Percentiles rank a stretch among this genome's conserved stretches.
phyloP scores from a whole-genome alignment of 2,329 filamentous ascomycete genomes.

The Xylariales sp. region DNA sequence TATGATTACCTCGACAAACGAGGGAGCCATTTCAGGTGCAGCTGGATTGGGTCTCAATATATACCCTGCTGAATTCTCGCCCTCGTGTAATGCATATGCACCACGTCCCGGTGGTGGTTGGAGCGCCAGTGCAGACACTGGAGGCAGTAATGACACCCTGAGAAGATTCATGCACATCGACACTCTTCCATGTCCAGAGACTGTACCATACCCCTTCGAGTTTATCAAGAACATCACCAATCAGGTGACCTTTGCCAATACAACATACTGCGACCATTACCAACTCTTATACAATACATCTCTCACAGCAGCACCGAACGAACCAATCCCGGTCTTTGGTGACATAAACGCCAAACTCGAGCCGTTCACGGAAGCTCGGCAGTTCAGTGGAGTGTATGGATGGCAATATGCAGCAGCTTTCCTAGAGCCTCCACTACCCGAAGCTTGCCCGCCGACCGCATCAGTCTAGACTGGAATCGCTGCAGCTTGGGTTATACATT shows the following conservation, averaged over 20 bases:
- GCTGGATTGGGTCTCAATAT: conserved; percentile 40
- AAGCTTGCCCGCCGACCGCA: neutral
- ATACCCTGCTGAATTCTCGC: conserved; percentile 37
- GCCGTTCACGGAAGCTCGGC: conserved; percentile 14
- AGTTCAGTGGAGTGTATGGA: conserved; percentile 15
- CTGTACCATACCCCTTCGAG: conserved; percentile 29
- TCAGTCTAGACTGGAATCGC: too few relatives aligned
- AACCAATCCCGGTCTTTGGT: conserved; percentile 21
- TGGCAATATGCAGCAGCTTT: conserved; percentile 19
- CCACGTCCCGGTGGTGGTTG: conserved; percentile 18
- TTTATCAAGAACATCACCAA: conserved; percentile 50
- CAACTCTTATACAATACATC: conserved; percentile 40
- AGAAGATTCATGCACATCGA: conserved; percentile 21
- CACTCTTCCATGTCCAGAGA: conserved; percentile 10
- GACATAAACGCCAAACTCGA: conserved; percentile 18
- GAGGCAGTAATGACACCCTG: neutral
- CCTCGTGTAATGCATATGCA: conserved; percentile 45
- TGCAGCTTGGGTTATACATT: too few relatives aligned
- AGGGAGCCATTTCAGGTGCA: conserved; percentile 38
- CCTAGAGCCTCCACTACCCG: conserved; percentile 13
- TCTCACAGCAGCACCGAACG: conserved; percentile 25
- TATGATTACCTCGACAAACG: conserved; percentile 38
- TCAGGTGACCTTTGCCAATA: conserved; percentile 43
- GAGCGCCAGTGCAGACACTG: conserved; percentile 1
- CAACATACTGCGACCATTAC: conserved; percentile 37